Conservation (phyloP, 1,139 yeast species). For the Kurtzmaniella quercitrusa region DNA sequence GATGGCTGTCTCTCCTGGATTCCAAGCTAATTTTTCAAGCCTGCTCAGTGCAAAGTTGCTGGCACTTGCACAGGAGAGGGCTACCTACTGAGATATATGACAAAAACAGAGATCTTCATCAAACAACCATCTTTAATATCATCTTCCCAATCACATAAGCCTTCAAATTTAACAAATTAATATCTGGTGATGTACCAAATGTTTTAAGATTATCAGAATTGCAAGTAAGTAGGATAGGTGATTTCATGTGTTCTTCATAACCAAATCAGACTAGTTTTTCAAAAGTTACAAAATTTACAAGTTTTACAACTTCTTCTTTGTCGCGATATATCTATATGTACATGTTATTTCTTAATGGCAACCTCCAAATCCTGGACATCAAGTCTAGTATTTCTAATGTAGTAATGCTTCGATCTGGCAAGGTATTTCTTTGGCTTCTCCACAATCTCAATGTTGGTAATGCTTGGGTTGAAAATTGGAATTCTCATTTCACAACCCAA, state of each 20-base stretch:
- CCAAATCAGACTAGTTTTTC: too few relatives aligned
- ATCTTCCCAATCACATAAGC: too few relatives aligned
- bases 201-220: too few relatives aligned
- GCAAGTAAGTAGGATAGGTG: too few relatives aligned
- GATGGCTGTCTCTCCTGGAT: slow-evolving; percentile 33
- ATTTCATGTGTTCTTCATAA: too few relatives aligned
- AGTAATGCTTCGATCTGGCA: slow-evolving; percentile 78
- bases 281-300: too few relatives aligned
- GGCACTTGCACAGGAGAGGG: slow-evolving; percentile 4
- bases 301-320: background rate
- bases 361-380: slow-evolving; percentile 78
- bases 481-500: slow-evolving; percentile 79
- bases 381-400: slow-evolving; percentile 75
- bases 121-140: too few relatives aligned
- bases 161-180: too few relatives aligned
- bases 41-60: slow-evolving; percentile 20
- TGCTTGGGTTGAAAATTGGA: slow-evolving; percentile 73
- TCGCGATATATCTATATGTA: slow-evolving; percentile 1
- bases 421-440: slow-evolving; percentile 69
- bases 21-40: slow-evolving; percentile 27
- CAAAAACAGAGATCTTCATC: too few relatives aligned
- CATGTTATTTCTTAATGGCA: slow-evolving; percentile 20
- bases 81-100: slow-evolving; percentile 10
- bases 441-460: slow-evolving; percentile 69
- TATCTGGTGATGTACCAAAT: too few relatives aligned